Evolutionary conservation across 176 grass and related monocot species (phyloP).

Genomic region (Zizania latifolia): DNA sequence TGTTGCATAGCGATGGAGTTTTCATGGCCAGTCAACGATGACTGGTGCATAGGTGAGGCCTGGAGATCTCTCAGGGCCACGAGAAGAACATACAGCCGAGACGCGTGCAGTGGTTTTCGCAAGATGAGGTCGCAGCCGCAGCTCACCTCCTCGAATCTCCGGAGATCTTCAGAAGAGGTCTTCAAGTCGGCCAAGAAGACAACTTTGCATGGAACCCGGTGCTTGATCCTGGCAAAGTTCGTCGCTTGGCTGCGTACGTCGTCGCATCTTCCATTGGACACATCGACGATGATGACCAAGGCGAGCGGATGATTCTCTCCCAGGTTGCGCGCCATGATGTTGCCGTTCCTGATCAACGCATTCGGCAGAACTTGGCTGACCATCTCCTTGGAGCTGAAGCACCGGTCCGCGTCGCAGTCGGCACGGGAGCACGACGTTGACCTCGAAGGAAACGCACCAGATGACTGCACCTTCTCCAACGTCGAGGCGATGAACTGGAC

Average conservation of each 20-base stretch:
- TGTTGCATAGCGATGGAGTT: background rate
- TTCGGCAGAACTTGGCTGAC: conserved; percentile 32
- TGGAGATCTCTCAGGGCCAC: conserved; percentile 32
- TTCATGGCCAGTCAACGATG: background rate
- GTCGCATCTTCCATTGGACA: conserved; percentile 5
- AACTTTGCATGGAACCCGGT: conserved; percentile 37
- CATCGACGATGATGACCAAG: conserved; percentile 48
- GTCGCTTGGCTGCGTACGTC: conserved; percentile 22
- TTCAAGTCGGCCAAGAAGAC: conserved; percentile 43
- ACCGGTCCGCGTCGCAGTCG: background rate
- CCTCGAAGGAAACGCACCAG: background rate
- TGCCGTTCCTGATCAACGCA: conserved; percentile 9
- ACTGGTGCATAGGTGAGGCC: background rate
- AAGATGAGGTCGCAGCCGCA: conserved; percentile 39
- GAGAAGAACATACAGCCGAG: conserved; percentile 37
- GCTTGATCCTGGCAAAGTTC: conserved; percentile 9
- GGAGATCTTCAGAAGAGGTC: conserved; percentile 22
- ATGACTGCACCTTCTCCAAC: conserved; percentile 36
- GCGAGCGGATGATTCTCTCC: conserved; percentile 7
- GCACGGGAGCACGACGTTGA: background rate
- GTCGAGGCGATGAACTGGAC: conserved; percentile 30
- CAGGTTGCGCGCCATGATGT: background rate
- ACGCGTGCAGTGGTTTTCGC: conserved; percentile 69
- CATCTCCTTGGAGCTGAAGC: conserved; percentile 40
- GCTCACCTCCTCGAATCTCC: conserved; percentile 23